These are phyloP conservation scores for Exophiala sideris DNA, from an alignment of 2,329 filamentous ascomycete species.

Conservation along the genomic window DNA sequence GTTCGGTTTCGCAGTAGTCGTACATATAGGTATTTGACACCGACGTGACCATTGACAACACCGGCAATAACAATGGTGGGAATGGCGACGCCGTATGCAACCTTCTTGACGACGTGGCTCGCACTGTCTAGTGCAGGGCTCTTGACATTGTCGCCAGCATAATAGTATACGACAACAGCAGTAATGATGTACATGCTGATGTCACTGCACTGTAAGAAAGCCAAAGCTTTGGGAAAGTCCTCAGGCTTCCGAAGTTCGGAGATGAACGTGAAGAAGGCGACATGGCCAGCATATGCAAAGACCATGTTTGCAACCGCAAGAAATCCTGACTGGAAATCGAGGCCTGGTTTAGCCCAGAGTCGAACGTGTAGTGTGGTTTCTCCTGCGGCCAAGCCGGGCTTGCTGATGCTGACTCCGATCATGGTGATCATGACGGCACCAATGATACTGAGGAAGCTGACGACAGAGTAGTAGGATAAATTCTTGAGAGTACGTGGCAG, in stretches of 20 bases:
- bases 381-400: conserved; percentile 56
- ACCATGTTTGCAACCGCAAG: conserved; percentile 65
- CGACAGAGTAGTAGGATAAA: conserved; percentile 60
- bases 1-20: conserved; percentile 51
- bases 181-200: conserved; percentile 63
- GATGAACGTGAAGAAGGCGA: conserved; percentile 66
- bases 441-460: conserved; percentile 63
- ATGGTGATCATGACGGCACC: conserved; percentile 64
- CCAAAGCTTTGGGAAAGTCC: conserved; percentile 62
- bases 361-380: conserved; percentile 59
- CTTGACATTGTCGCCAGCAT: conserved; percentile 58
- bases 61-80: conserved; percentile 70
- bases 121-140: conserved; percentile 67
- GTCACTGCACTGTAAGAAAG: conserved; percentile 58
- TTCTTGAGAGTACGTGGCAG: conserved; percentile 61
- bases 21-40: conserved; percentile 63
- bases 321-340: conserved; percentile 56
- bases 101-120: conserved; percentile 54
- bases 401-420: conserved; percentile 58
- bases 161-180: conserved; percentile 66
- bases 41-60: conserved; percentile 67
- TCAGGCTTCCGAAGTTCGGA: conserved; percentile 60
- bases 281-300: conserved; percentile 65
- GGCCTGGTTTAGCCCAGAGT: conserved; percentile 38
- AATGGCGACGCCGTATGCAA: conserved; percentile 66